phyloP scores from a whole-genome alignment of 2,329 filamentous ascomycete genomes.

The Dactylellina drechsleri region DNA sequence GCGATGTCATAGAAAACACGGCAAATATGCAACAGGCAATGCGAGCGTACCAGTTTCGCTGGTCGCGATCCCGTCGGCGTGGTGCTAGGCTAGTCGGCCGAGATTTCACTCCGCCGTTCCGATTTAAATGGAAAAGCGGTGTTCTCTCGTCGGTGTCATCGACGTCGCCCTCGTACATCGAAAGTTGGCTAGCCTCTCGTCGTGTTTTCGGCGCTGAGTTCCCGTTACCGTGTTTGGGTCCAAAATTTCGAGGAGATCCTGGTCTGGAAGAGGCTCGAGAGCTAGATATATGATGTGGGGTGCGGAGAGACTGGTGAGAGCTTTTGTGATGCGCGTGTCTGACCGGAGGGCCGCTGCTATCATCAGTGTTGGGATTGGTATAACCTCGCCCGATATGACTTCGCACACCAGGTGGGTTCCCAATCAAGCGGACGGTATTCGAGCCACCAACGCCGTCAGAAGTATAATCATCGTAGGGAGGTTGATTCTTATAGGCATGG shows the following conservation, averaged over 20 bases:
- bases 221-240: constrained; percentile 15
- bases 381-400: constrained; percentile 52
- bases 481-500: constrained; percentile 37
- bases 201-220: constrained; percentile 34
- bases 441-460: constrained; percentile 46
- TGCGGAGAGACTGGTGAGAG: constrained; percentile 54
- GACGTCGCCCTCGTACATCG: constrained; percentile 62
- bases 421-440: constrained; percentile 24
- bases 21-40: constrained; percentile 89
- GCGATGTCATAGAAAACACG: constrained; percentile 80
- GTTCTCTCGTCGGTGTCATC: constrained; percentile 85
- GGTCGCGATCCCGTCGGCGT: constrained; percentile 78
- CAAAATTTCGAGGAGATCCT: constrained; percentile 41
- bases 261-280: constrained; percentile 47
- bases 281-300: constrained; percentile 43
- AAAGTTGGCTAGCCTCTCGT: constrained; percentile 52
- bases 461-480: constrained; percentile 42
- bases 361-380: constrained; percentile 34
- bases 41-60: constrained; percentile 73
- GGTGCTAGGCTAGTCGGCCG: constrained; percentile 61
- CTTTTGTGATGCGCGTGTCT: constrained; percentile 55
- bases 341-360: constrained; percentile 14
- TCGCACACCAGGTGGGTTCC: constrained; percentile 31
- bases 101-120: constrained; percentile 63
- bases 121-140: constrained; percentile 74